Base-by-base conservation (phyloP, 345 rosid species). In the Erodium maritimum region DNA sequence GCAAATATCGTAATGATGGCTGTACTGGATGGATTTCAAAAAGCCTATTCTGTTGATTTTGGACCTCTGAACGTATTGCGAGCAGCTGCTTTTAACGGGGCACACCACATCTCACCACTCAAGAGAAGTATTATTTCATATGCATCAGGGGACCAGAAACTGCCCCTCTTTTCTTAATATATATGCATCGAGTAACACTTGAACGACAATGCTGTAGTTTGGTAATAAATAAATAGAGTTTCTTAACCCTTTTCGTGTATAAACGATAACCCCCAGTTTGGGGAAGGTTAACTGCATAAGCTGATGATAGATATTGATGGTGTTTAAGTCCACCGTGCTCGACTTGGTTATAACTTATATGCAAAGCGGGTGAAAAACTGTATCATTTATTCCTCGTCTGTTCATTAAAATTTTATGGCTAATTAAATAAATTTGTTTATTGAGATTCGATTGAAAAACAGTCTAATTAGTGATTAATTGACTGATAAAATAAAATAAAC, bases 1-100 rank as follows among this genome's bases (percentile, higher is more conserved):
- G 81, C 86, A 37, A 88, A 91, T 58, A 24, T 84, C 5, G 66
- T 79, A 24, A 93, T 91, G 99, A 86, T 91, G 91, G 94, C 89
- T 3, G 72, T 86, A 19, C 77, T 91, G 54, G 99, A 91, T 52
- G 94, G 95, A 18, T 76, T 86, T 67, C 99, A 93, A 77, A 93
- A 85, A 80, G 82, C 83, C 37, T 89, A 88, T 65, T 68, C 95
- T 0, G 79, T 88, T 20, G 87, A 93, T 61, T 83, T 89, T 3
- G 95, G 94, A 48, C 99, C 95, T 19, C 64, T 91, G 34, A 91
- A 91, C 66, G 60, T 83, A 19, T 22, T 89, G 52, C 76, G 98
- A 64, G 96, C 96, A 10, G 86, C 94, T 48, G 96, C 89, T 0
- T 82, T 91, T 59, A 80, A 84, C 19, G 94, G 86, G 5, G 99